Conservation (phyloP, 805 yeast genomes). For the Wickerhamiella lipophila region DNA sequence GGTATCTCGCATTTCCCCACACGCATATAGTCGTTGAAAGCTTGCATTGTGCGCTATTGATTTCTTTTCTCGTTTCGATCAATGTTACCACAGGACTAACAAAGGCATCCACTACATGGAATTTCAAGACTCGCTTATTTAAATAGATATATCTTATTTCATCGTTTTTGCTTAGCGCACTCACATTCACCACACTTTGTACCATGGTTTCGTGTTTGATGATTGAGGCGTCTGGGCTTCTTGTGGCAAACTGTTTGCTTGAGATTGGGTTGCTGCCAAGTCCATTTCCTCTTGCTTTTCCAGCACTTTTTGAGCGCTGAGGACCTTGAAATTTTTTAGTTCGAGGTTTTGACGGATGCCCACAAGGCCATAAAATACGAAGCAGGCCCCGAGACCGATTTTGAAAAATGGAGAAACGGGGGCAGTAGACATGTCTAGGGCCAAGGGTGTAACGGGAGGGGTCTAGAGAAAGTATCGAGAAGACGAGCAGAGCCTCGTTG, state of each 20-base stretch:
- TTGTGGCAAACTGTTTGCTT: not conserved
- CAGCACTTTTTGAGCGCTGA: constrained; percentile 12
- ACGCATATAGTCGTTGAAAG: not conserved
- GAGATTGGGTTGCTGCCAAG: not conserved
- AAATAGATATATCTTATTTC: no score
- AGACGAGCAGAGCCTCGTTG: no score
- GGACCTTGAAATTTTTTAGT: constrained; percentile 11
- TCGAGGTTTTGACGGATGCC: constrained; percentile 16
- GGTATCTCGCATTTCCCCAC: not conserved
- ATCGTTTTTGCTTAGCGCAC: no score
- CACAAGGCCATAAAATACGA: constrained; percentile 22
- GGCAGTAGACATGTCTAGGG: not conserved
- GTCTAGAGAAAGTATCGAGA: no score
- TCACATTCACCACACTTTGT: constrained; percentile 1
- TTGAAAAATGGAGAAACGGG: constrained; percentile 12
- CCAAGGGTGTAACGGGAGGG: no score
- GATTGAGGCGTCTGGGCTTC: not conserved
- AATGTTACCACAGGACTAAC: no score
- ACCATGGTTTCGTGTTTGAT: constrained; percentile 1
- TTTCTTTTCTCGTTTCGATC: no score
- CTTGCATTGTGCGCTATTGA: not conserved
- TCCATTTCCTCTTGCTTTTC: constrained; percentile 13
- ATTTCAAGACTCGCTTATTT: no score
- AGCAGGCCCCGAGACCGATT: constrained; percentile 17
- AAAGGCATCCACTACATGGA: not conserved